These are phyloP conservation scores for Saturnispora besseyi DNA, from an alignment of 805 yeast genomes.

Conservation along the genomic window DNA sequence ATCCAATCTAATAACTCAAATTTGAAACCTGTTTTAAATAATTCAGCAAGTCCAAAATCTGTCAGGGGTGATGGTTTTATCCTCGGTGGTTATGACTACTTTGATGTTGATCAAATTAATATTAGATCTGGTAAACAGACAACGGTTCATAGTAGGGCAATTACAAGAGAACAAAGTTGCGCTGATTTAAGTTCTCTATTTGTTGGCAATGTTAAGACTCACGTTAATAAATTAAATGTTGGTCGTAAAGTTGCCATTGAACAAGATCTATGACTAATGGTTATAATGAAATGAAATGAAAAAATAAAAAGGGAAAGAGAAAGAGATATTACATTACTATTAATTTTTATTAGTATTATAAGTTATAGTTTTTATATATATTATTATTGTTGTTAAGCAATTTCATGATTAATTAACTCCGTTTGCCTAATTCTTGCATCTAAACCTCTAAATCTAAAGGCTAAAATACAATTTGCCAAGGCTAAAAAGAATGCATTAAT, in stretches of 20 bases:
- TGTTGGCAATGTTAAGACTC: constrained; percentile 4
- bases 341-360: no score
- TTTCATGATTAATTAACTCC: constrained; percentile 17
- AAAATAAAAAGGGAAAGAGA: background rate
- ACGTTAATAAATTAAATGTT: constrained; percentile 10
- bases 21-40: constrained; percentile 7
- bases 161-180: constrained; percentile 20
- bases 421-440: constrained; percentile 26
- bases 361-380: background rate
- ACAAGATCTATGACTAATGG: constrained; percentile 15
- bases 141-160: constrained; percentile 20
- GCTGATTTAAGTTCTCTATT: constrained; percentile 10
- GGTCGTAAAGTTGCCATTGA: constrained; percentile 21
- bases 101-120: constrained; percentile 47
- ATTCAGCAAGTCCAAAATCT: background rate
- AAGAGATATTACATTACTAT: no score
- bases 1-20: constrained; percentile 23
- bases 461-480: constrained; percentile 38
- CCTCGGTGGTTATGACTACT: constrained; percentile 54
- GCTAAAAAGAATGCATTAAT: constrained; percentile 45
- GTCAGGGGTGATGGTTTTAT: constrained; percentile 24
- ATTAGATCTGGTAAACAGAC: constrained; percentile 33
- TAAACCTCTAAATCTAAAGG: constrained; percentile 32
- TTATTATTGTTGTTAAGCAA: constrained; percentile 4
- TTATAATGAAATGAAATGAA: background rate